Percentiles rank a stretch among this genome's conserved stretches.
Evolutionary conservation across 768 basidiomycete genomes (phyloP).

Genomic region (Plicaturopsis crispa): DNA sequence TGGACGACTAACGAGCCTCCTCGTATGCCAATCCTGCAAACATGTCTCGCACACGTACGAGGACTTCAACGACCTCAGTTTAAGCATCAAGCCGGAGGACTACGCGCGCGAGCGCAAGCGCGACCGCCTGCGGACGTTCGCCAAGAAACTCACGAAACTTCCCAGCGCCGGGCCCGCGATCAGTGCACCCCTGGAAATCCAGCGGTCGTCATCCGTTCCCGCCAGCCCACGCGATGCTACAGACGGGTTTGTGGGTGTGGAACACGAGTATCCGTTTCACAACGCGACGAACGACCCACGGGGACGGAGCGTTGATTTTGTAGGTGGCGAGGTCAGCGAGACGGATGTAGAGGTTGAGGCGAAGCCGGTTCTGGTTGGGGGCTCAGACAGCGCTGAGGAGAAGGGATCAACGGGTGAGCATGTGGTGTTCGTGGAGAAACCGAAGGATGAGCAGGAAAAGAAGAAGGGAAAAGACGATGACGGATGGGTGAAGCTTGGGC

Average conservation of each 20-base stretch:
- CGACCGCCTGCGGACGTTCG: slow-evolving; percentile 68
- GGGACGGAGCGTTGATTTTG: slow-evolving; percentile 37
- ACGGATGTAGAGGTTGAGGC: slow-evolving; percentile 7
- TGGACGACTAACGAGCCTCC: slow-evolving; percentile 81
- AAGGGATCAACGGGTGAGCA: slow-evolving; percentile 24
- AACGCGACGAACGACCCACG: slow-evolving; percentile 28
- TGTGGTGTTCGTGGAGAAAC: slow-evolving; percentile 26
- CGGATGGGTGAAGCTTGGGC: slow-evolving; percentile 57
- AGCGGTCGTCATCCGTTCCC: slow-evolving; percentile 55
- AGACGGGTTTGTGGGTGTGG: slow-evolving; percentile 20
- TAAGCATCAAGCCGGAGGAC: slow-evolving; percentile 82
- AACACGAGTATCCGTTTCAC: slow-evolving; percentile 19
- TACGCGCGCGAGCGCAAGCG: slow-evolving; percentile 68
- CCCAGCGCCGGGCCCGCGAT: slow-evolving; percentile 19
- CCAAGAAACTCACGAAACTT: slow-evolving; percentile 49
- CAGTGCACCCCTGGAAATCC: slow-evolving; percentile 22
- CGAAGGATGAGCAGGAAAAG: slow-evolving; percentile 27
- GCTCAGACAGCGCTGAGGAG: slow-evolving; percentile 6
- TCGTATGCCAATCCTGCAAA: slow-evolving; percentile 93
- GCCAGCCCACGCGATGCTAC: slow-evolving; percentile 23
- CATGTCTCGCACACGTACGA: slow-evolving; percentile 89
- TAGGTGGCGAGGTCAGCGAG: slow-evolving; percentile 2
- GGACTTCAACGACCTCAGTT: slow-evolving; percentile 89
- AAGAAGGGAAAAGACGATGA: slow-evolving; percentile 34
- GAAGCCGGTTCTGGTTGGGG: slow-evolving; percentile 5